Base-by-base conservation (phyloP, 306 rosid genomes). In the Ammopiptanthus mongolicus region DNA sequence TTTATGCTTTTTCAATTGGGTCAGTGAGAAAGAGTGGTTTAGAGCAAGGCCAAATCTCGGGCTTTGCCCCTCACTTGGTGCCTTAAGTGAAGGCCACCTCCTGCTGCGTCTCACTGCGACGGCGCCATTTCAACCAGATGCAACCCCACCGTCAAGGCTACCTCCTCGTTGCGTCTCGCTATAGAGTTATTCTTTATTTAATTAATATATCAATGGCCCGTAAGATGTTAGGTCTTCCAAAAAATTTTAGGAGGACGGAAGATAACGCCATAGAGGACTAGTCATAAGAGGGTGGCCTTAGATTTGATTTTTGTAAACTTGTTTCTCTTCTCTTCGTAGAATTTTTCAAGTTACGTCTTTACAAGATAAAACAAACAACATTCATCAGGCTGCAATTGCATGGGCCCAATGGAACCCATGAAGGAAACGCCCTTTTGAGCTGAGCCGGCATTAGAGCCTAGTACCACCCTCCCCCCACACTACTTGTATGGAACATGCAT, bases 1-100 rank as follows among this genome's bases (percentile, higher is more conserved):
- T 80, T 85, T 69, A 8, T 44, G 42, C 22, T 95, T 95, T 77
- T 92, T 90, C 87, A 81, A 81, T 8, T 95, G 97, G 99, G 90
- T 79, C 8, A 63, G 75, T 37, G 82, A 83, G 78, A 87, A 83
- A 77, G 58, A 80, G 5, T 87, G 88, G 74, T 91, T 88, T 68
- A 73, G 47, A 22, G n/a, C n/a, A n/a, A n/a, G n/a, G n/a, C n/a
- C n/a, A n/a, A n/a, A n/a, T n/a, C n/a, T n/a, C n/a, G n/a, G n/a
- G n/a, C n/a, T n/a, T n/a, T n/a, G n/a, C n/a, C n/a, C n/a, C n/a
- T n/a, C n/a, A n/a, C n/a, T n/a, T n/a, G n/a, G n/a, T n/a, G n/a
- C n/a, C n/a, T n/a, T n/a, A n/a, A n/a, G n/a, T n/a, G n/a, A n/a
- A n/a, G n/a, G n/a, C n/a, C n/a, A n/a, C n/a, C n/a, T n/a, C n/a